Conservation (phyloP, 208 protist genomes). For the Trichomonas vaginalis region DNA sequence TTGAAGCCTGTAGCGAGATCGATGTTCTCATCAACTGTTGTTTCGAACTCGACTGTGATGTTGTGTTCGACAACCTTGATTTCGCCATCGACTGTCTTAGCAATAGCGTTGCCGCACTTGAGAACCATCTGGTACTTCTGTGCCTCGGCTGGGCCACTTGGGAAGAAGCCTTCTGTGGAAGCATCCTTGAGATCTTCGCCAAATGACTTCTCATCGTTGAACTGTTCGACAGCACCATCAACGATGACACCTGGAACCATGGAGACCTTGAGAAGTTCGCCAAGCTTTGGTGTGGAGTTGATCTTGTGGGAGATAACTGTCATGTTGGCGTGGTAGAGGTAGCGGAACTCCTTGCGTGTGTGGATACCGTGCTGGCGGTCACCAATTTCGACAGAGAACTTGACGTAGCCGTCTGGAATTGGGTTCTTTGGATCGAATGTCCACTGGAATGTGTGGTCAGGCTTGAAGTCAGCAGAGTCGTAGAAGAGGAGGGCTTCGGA, state of each 20-base stretch:
- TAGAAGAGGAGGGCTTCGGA: not conserved
- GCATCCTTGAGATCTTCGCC: not conserved
- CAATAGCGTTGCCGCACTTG: not conserved
- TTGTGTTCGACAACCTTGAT: not conserved
- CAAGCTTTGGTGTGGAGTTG: not conserved
- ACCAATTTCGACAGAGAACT: not conserved
- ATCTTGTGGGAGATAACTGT: not conserved
- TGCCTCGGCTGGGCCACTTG: not conserved
- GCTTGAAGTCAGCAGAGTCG: not conserved
- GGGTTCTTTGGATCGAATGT: not conserved
- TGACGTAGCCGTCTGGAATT: not conserved
- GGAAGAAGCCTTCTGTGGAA: not conserved
- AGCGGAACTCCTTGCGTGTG: not conserved
- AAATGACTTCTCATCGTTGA: not conserved
- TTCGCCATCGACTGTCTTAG: conserved; percentile 12
- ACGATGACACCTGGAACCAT: not conserved
- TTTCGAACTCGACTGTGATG: not conserved
- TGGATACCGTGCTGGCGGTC: not conserved
- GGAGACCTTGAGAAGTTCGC: not conserved
- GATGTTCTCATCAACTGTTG: not conserved
- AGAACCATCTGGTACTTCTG: not conserved
- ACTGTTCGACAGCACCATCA: not conserved
- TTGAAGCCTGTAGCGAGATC: not conserved
- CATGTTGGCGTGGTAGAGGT: not conserved
- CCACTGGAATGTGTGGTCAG: not conserved